A percentile compares a stretch with the other conserved stretches of the same genome.
Evolutionary conservation across 192 early-diverging fungal species (phyloP).

Genomic region (Obelidium mucronatum): DNA sequence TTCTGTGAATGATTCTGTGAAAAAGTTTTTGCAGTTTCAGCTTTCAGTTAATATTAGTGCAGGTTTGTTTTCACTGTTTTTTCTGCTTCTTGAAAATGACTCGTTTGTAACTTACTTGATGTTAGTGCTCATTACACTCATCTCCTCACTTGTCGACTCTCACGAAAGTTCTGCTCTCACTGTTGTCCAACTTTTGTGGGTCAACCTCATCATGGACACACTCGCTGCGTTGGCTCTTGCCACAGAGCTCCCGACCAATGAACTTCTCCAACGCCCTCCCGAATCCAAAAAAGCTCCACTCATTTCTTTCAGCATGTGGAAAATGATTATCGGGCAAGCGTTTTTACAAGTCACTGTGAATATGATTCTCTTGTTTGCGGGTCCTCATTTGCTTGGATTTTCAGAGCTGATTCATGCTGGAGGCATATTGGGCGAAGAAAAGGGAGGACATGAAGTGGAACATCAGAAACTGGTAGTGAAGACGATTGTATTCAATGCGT

Average conservation of each 20-base stretch:
- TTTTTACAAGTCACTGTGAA: slow-evolving; percentile 86
- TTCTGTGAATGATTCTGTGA: slow-evolving; percentile 90
- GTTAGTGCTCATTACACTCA: slow-evolving; percentile 1
- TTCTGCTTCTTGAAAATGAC: background rate
- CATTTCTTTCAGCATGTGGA: slow-evolving; percentile 89
- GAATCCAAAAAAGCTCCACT: slow-evolving; percentile 75
- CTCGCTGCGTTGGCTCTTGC: slow-evolving; percentile 92
- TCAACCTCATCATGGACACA: slow-evolving; percentile 96
- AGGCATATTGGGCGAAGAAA: slow-evolving; percentile 13
- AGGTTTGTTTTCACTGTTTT: background rate
- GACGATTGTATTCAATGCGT: slow-evolving; percentile 92
- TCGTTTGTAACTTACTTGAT: background rate
- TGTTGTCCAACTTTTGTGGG: slow-evolving; percentile 92
- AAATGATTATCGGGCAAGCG: slow-evolving; percentile 91
- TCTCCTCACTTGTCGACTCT: slow-evolving; percentile 28
- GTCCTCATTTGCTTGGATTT: slow-evolving; percentile 27
- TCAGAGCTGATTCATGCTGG: slow-evolving; percentile 34
- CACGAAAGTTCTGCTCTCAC: slow-evolving; percentile 78
- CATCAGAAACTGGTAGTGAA: slow-evolving; percentile 44
- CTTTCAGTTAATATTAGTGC: slow-evolving; percentile 87
- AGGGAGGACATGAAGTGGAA: background rate
- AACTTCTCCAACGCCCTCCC: slow-evolving; percentile 82
- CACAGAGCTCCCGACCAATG: slow-evolving; percentile 87
- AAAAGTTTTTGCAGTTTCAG: slow-evolving; percentile 98
- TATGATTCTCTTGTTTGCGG: slow-evolving; percentile 50